These are phyloP conservation scores for Nepenthes mirabilis DNA, from an alignment of 148 eudicot genomes.

Conservation along the genomic window DNA sequence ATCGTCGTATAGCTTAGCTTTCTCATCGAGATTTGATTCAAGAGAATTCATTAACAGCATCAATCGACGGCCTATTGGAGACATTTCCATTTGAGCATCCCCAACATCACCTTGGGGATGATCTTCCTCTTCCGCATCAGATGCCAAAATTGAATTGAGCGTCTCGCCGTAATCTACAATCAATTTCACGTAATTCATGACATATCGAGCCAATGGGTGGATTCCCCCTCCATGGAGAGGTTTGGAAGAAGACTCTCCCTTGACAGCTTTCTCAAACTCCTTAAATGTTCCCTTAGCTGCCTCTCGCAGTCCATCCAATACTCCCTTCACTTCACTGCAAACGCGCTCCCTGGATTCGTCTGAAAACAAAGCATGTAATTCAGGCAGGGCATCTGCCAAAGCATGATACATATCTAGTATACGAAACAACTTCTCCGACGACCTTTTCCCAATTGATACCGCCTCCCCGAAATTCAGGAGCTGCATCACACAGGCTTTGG, in stretches of 20 bases:
- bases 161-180: constrained; percentile 71
- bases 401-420: constrained; percentile 89
- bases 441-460: constrained; percentile 55
- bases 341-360: constrained; percentile 57
- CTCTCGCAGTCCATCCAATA: constrained; percentile 56
- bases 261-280: constrained; percentile 82
- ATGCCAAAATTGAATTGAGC: constrained; percentile 40
- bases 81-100: constrained; percentile 23
- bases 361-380: constrained; percentile 42
- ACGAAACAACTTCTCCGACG: constrained; percentile 74
- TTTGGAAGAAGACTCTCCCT: constrained; percentile 51
- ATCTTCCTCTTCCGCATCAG: constrained; percentile 11
- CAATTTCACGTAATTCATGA: constrained; percentile 84
- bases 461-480: constrained; percentile 84
- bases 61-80: constrained; percentile 46
- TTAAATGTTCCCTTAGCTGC: constrained; percentile 66
- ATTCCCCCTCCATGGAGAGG: constrained; percentile 59
- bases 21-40: constrained; percentile 65
- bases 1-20: constrained; percentile 70
- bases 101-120: constrained; percentile 8
- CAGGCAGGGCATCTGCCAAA: constrained; percentile 39
- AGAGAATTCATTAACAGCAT: constrained; percentile 40
- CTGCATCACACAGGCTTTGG: constrained; percentile 67
- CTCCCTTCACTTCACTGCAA: constrained; percentile 50
- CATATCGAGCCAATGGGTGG: constrained; percentile 79